A percentile compares a stretch with the other conserved stretches of the same genome.
These are phyloP conservation scores for Xylariaceae sp. DNA, from an alignment of 2,329 filamentous ascomycete genomes.

Conservation along the genomic window DNA sequence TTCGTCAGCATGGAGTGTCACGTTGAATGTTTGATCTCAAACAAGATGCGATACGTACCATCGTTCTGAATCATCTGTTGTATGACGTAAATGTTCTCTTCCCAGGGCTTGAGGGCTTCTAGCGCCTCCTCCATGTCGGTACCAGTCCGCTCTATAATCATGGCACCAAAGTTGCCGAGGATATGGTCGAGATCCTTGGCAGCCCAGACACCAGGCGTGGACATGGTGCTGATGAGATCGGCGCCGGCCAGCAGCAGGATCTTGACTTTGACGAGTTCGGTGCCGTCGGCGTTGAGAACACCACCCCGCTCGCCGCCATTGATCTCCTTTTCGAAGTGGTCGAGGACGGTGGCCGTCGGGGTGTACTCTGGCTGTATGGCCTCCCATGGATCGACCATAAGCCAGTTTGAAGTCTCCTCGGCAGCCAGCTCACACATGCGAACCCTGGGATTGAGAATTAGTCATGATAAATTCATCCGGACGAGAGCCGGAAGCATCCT, in stretches of 20 bases:
- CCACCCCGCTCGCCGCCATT: slow-evolving; percentile 73
- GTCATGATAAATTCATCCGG: background rate
- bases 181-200: slow-evolving; percentile 83
- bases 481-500: slow-evolving; percentile 10
- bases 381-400: slow-evolving; percentile 89
- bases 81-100: slow-evolving; percentile 83
- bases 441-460: slow-evolving; percentile 44
- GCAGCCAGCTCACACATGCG: slow-evolving; percentile 85
- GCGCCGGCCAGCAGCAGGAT: slow-evolving; percentile 80
- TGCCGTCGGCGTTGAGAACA: slow-evolving; percentile 64
- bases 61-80: slow-evolving; percentile 85
- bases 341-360: slow-evolving; percentile 82
- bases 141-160: slow-evolving; percentile 82
- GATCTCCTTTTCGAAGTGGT: slow-evolving; percentile 88
- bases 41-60: slow-evolving; percentile 12
- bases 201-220: slow-evolving; percentile 73
- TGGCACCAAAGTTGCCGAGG: slow-evolving; percentile 71
- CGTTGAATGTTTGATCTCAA: background rate
- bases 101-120: slow-evolving; percentile 74
- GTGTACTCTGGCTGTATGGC: slow-evolving; percentile 80
- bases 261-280: slow-evolving; percentile 59
- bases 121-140: slow-evolving; percentile 87
- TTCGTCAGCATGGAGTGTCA: slow-evolving; percentile 7
- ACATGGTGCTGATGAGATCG: slow-evolving; percentile 72
- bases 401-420: slow-evolving; percentile 68